These are phyloP conservation scores for Saccharomycopsis malanga DNA, from an alignment of 805 yeast species.

Conservation along the genomic window DNA sequence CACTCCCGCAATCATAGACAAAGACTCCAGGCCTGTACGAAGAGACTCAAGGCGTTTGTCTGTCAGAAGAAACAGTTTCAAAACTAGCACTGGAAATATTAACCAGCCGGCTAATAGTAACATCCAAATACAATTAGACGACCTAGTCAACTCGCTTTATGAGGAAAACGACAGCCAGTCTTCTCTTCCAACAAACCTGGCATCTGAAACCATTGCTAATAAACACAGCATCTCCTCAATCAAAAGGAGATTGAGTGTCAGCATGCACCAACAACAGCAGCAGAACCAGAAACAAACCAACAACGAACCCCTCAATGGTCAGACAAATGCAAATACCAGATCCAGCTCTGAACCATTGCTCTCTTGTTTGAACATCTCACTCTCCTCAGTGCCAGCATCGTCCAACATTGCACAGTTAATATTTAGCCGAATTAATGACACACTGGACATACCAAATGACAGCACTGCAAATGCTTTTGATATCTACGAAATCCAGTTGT, in stretches of 20 bases:
- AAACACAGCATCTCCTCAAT: background rate
- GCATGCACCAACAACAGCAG: background rate
- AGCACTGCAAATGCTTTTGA: background rate
- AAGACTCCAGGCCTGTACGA: background rate
- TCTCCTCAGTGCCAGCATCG: background rate
- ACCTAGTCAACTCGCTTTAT: no score
- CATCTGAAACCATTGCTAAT: background rate
- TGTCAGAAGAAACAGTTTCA: no score
- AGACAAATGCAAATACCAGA: background rate
- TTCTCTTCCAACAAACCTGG: background rate
- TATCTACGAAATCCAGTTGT: slow-evolving; percentile 10
- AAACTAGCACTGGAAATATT: background rate
- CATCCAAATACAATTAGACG: background rate
- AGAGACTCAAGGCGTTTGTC: background rate
- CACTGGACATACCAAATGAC: background rate
- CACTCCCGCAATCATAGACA: slow-evolving; percentile 5
- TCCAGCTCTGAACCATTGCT: no score
- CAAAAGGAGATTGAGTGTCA: background rate
- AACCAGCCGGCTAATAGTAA: background rate
- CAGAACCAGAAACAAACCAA: background rate
- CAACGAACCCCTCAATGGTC: no score
- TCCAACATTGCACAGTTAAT: background rate
- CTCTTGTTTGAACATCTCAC: background rate
- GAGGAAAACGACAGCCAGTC: no score
- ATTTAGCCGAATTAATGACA: background rate